Base-by-base conservation (phyloP, 495 filamentous ascomycete genomes). In the Aspergillus carlsbadensis region DNA sequence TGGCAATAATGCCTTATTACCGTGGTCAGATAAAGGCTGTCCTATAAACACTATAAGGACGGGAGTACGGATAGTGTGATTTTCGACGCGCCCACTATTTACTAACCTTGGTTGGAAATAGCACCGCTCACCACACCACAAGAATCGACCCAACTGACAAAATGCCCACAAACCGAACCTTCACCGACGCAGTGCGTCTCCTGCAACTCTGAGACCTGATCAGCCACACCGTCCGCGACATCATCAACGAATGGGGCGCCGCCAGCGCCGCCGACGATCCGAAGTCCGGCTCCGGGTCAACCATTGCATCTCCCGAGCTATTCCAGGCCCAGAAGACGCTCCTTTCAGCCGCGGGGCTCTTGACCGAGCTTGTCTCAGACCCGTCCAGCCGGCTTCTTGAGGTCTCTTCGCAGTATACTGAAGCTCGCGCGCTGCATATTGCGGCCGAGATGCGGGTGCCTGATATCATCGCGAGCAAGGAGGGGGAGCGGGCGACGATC, bases 281-380 rank as follows among this genome's bases (percentile, higher is more conserved):
- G 5, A 18, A 18, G 5, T 33, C 3, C n/a, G 31, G 5, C 14
- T n/a, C 6, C 11, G 29, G 7, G 7, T 33, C 1, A 3, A 21
- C 13, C 26, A n/a, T 35, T 1, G 29, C 46, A 20, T 13, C 29
- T 17, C 46, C 11, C n/a, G 29, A n/a, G 3, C 29, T 55, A 2
- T 41, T 22, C 34, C 20, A 57, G 6, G 54, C 54, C 1, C 43
- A 48, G 45, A 10, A 24, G 5, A 57, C 43, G 8, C 14, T 57
- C 3, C 34, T 50, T 5, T 8, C 43, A 5, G 35, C 35, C 17
- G 21, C 45, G 1, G 54, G 54, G 0, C 6, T 18, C 1, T 13
- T 41, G 10, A 42, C 44, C 0, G 54, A 57, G 35, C 35, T 57
- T 7, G 54, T 57, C 2, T 37, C 54, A 10, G 54, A 57, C 2